Evolutionary conservation across 805 yeast species (phyloP).

Genomic region (Hermanozyma aechmeae): DNA sequence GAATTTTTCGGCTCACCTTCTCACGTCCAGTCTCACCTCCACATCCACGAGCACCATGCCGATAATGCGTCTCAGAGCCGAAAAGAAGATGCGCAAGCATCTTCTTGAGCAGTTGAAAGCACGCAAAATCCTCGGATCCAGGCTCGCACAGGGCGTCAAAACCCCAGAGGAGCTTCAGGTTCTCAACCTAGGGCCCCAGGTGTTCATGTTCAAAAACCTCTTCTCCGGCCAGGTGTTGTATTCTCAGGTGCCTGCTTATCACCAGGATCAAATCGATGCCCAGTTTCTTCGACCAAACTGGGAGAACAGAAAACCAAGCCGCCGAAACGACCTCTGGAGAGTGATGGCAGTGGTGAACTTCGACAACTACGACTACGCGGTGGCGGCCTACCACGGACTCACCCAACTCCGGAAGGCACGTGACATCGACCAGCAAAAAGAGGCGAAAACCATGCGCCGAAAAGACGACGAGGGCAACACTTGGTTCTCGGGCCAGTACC

Average conservation of each 20-base stretch:
- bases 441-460: constrained; percentile 60
- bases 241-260: constrained; percentile 70
- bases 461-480: constrained; percentile 69
- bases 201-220: constrained; percentile 72
- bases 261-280: constrained; percentile 49
- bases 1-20: too few relatives aligned
- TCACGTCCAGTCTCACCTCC: too few relatives aligned
- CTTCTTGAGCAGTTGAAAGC: constrained; percentile 36
- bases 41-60: constrained; percentile 18
- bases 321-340: constrained; percentile 84
- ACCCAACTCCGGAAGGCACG: constrained; percentile 68
- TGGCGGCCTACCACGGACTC: constrained; percentile 64
- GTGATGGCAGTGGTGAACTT: constrained; percentile 78
- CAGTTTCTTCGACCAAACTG: constrained; percentile 81
- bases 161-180: constrained; percentile 21
- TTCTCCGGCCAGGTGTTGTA: constrained; percentile 87
- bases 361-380: constrained; percentile 50
- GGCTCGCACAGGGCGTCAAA: constrained; percentile 32
- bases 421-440: constrained; percentile 45
- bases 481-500: constrained; percentile 81
- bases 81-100: constrained; percentile 38
- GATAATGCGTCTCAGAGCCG: constrained; percentile 30
- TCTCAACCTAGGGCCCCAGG: constrained; percentile 72
- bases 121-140: constrained; percentile 32
- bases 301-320: constrained; percentile 74